Evolutionary conservation across 805 yeast genomes (phyloP).

Genomic region (Saturnispora sanitii): DNA sequence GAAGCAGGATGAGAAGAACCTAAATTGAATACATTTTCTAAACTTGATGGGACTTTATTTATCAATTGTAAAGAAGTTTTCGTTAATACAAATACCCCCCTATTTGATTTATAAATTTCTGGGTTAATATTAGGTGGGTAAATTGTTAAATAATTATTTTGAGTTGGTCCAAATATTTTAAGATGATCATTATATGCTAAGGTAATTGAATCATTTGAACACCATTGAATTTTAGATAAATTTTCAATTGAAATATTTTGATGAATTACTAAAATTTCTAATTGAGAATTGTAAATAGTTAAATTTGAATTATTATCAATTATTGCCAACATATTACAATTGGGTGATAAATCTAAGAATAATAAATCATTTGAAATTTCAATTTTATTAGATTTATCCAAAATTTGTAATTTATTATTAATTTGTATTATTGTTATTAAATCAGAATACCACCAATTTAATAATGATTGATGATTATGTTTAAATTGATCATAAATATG

Average conservation of each 20-base stretch:
- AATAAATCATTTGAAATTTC: not conserved
- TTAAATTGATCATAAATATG: not conserved
- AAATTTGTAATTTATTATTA: not conserved
- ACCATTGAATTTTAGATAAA: constrained; percentile 50
- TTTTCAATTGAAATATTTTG: not conserved
- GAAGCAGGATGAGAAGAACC: constrained; percentile 84
- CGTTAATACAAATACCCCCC: constrained; percentile 66
- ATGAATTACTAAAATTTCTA: constrained; percentile 4
- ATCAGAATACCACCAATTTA: constrained; percentile 2
- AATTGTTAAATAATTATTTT: constrained; percentile 40
- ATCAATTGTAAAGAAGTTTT: constrained; percentile 48
- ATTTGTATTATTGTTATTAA: not conserved
- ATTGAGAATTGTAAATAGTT: constrained; percentile 2
- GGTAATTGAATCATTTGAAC: constrained; percentile 75
- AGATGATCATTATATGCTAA: constrained; percentile 51
- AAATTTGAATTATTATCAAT: not conserved
- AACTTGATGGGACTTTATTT: constrained; percentile 47
- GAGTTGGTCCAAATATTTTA: constrained; percentile 62
- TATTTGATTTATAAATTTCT: constrained; percentile 41
- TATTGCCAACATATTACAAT: constrained; percentile 6
- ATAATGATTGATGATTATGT: not conserved
- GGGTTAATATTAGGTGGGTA: constrained; percentile 34
- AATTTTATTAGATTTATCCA: not conserved
- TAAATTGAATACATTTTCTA: constrained; percentile 58
- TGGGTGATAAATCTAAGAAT: constrained; percentile 8